Evolutionary conservation across 306 rosid genomes (phyloP), one percentile per base, ranked within the genome.

Genomic region (Hippophae rhamnoides): DNA sequence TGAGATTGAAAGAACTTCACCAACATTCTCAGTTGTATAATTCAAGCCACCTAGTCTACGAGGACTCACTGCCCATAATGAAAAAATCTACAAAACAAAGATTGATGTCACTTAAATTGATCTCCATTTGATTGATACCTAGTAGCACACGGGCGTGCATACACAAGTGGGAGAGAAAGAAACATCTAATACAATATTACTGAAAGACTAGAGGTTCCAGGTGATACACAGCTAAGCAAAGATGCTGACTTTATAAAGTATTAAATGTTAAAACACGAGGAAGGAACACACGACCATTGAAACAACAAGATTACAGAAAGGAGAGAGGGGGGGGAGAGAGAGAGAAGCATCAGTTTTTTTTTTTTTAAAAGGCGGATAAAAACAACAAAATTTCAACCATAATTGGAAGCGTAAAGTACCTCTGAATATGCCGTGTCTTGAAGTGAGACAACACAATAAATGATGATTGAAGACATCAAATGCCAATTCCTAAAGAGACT

Each of bases 61-160:
- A 67, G 97, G 84, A 78, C 89, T 79, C 6, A 76, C 87, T 10
- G 88, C 81, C 97, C 97, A 89, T 70, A 86, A 78, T 1, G 97
- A 85, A 76, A 89, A 89, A 74, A 89, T 75, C 97, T 89, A 47
- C 41, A 31, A 46, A 68, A 55, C 3, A 40, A 31, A 62, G 54
- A 44, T 27, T 56, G 13, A 7, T 52, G 1, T 26, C 25, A 14
- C 23, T 43, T 52, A 13, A n/a, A n/a, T n/a, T n/a, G n/a, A 5
- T 41, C 27, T 31, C 13, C 47, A 57, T 31, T 31, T 31, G 38
- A 31, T 31, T 31, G 38, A 2, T 31, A 31, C 38, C 5, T 31
- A 31, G 23, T 18, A 18, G 23, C 23, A 18, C 23, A 18, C 23
- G 23, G 0, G 23, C 23, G 23, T 18, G 23, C 23, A 18, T 18